Evolutionary conservation across 345 rosid species (phyloP).

Genomic region (Erodium maritimum): DNA sequence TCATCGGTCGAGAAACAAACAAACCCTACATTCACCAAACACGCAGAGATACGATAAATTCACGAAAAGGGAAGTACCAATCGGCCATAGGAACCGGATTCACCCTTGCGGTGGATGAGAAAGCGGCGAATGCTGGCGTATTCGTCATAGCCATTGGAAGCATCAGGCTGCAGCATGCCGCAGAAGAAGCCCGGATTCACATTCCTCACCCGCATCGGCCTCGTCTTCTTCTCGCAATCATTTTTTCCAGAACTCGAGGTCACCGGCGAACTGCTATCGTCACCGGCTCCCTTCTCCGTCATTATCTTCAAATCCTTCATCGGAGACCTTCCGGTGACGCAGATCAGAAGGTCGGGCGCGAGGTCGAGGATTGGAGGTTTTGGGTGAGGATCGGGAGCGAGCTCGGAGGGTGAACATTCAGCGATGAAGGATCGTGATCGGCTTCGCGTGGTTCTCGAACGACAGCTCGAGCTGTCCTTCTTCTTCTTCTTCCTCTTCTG

Average conservation of each 20-base stretch:
- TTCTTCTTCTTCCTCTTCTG: too few relatives aligned
- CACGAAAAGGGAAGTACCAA: slow-evolving; percentile 22
- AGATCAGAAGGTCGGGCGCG: not conserved
- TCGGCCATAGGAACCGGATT: slow-evolving; percentile 52
- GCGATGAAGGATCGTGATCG: too few relatives aligned
- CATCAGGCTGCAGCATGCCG: slow-evolving; percentile 68
- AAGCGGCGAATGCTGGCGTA: slow-evolving; percentile 76
- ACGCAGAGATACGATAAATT: not conserved
- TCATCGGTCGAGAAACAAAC: not conserved
- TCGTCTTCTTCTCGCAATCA: slow-evolving; percentile 11
- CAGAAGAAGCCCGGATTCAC: slow-evolving; percentile 60
- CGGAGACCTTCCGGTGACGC: not conserved
- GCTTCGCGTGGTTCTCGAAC: too few relatives aligned
- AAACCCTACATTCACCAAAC: slow-evolving; percentile 1
- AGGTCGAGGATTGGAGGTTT: too few relatives aligned
- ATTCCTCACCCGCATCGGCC: slow-evolving; percentile 11
- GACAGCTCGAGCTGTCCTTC: too few relatives aligned
- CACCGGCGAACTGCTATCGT: not conserved
- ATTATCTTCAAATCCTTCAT: slow-evolving; percentile 25
- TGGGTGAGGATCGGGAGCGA: too few relatives aligned
- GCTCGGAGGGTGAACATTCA: too few relatives aligned
- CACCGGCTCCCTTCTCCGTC: slow-evolving; percentile 24
- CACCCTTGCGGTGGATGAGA: slow-evolving; percentile 69
- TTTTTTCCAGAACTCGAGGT: slow-evolving; percentile 15
- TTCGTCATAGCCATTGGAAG: slow-evolving; percentile 47